These are phyloP conservation scores for Neurospora sp. DNA, from an alignment of 495 filamentous ascomycete species.

Conservation along the genomic window DNA sequence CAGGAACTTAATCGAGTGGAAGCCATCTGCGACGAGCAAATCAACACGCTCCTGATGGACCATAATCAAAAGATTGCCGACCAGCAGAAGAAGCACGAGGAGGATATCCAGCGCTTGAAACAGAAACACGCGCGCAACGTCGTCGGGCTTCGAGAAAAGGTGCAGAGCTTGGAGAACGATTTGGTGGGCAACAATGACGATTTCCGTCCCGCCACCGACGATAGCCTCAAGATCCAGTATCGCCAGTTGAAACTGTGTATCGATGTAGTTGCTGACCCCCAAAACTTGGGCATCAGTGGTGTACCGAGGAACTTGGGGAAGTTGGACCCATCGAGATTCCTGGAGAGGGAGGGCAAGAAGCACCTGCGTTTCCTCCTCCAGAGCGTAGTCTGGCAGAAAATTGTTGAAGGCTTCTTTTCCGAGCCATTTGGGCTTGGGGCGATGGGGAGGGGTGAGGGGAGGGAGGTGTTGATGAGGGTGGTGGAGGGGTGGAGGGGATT, in stretches of 20 bases:
- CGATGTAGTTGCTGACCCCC: slow-evolving; percentile 10
- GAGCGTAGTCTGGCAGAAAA: slow-evolving; percentile 15
- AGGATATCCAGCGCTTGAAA: not conserved
- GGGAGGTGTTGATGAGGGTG: not conserved
- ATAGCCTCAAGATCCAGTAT: slow-evolving; percentile 19
- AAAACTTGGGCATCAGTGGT: slow-evolving; percentile 6
- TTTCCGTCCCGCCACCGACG: slow-evolving; percentile 21
- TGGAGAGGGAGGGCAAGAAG: slow-evolving; percentile 7
- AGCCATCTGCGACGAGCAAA: too few relatives aligned
- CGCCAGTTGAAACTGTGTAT: slow-evolving; percentile 15
- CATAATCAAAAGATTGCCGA: not conserved
- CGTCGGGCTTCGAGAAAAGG: not conserved
- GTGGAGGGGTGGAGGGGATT: slow-evolving; percentile 5
- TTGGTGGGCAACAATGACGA: slow-evolving; percentile 21
- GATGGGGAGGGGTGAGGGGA: slow-evolving; percentile 8
- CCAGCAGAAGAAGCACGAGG: not conserved
- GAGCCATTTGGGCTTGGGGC: slow-evolving; percentile 22
- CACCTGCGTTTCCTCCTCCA: slow-evolving; percentile 14
- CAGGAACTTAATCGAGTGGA: not conserved
- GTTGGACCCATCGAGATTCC: slow-evolving; percentile 12
- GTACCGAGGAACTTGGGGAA: not conserved
- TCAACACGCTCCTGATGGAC: accelerated
- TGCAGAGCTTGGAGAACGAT: slow-evolving; percentile 12
- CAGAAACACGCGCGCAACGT: slow-evolving; percentile 1
- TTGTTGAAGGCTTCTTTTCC: slow-evolving; percentile 23